Base-by-base conservation (phyloP, 768 basidiomycete genomes). In the Mycena venus region DNA sequence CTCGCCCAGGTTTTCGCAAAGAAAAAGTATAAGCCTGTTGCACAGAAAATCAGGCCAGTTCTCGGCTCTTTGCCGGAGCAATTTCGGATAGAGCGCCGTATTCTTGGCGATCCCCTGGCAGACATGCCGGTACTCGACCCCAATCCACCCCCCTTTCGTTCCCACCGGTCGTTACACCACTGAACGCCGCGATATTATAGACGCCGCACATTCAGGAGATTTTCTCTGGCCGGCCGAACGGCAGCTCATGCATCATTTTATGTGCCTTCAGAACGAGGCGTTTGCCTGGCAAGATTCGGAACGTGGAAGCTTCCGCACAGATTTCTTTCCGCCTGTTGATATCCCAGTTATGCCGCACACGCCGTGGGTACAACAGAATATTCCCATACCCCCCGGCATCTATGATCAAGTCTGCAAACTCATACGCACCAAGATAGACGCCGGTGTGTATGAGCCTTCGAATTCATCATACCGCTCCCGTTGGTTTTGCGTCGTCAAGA, bases 321-420 rank as follows among this genome's bases (percentile, higher is more conserved):
- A n/a, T n/a, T n/a, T n/a, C n/a, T n/a, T n/a, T n/a, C n/a, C n/a
- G n/a, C n/a, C n/a, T n/a, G n/a, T n/a, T n/a, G n/a, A n/a, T n/a
- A n/a, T n/a, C n/a, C n/a, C n/a, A n/a, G n/a, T n/a, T n/a, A 34
- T 68, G 11, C 70, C 66, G 21, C 80, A 81, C 65, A 77, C 59
- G 2, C 80, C 80, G n/a, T n/a, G n/a, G n/a, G n/a, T n/a, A n/a
- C n/a, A n/a, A n/a, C n/a, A 0, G 82, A n/a, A 80, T 77, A 69
- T 79, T 79, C 61, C 72, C 49, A 17, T 78, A 59, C 34, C 61
- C 0, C 80, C 80, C 0, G 83, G 80, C 79, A 77, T 31, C 56
- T 77, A 1, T 68, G 79, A 70, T 12, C 25, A 70, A n/a, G 59
- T 70, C 7, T 70, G 68, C 44, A 70, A 70, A 27, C 7, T 70